Conservation (phyloP, 2,329 filamentous ascomycete genomes). For the Fusarium liriodendri region DNA sequence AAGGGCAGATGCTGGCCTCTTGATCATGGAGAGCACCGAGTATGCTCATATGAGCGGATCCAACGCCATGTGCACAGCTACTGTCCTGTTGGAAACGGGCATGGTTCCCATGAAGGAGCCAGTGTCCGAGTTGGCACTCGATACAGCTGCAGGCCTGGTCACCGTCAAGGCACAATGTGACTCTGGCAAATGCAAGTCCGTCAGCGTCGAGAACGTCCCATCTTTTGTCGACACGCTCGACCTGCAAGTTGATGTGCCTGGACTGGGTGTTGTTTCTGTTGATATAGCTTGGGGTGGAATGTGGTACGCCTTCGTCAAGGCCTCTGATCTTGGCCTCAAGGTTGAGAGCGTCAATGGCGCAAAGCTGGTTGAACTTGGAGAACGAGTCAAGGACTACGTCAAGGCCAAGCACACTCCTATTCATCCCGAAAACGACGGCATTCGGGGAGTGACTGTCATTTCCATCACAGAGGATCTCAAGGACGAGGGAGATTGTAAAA, state of each 20-base stretch:
- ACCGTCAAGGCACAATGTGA: conserved; percentile 54
- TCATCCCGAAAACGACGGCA: conserved; percentile 56
- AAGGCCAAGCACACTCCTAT: conserved; percentile 49
- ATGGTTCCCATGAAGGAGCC: conserved; percentile 60
- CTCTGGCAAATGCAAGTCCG: conserved; percentile 55
- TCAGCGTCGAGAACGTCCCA: conserved; percentile 59
- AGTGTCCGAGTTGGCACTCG: conserved; percentile 52
- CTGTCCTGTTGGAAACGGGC: conserved; percentile 59
- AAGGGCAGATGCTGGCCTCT: conserved; percentile 55
- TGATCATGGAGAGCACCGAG: conserved; percentile 61
- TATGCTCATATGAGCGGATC: conserved; percentile 55
- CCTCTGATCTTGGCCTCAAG: conserved; percentile 47
- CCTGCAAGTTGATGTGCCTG: conserved; percentile 53
- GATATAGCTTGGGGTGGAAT: conserved; percentile 61
- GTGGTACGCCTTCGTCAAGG: conserved; percentile 56
- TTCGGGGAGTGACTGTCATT: conserved; percentile 54
- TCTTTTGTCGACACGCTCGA: conserved; percentile 56
- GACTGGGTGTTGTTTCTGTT: conserved; percentile 51
- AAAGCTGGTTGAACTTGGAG: conserved; percentile 54
- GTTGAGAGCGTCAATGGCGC: conserved; percentile 45
- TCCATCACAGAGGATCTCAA: conserved; percentile 51
- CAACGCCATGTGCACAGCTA: conserved; percentile 57
- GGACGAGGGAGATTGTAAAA: conserved; percentile 38
- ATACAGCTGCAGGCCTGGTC: conserved; percentile 59
- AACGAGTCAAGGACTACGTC: conserved; percentile 54